These are phyloP conservation scores for Sphaerostilbella broomeana DNA, from an alignment of 2,329 filamentous ascomycete species.

Conservation along the genomic window DNA sequence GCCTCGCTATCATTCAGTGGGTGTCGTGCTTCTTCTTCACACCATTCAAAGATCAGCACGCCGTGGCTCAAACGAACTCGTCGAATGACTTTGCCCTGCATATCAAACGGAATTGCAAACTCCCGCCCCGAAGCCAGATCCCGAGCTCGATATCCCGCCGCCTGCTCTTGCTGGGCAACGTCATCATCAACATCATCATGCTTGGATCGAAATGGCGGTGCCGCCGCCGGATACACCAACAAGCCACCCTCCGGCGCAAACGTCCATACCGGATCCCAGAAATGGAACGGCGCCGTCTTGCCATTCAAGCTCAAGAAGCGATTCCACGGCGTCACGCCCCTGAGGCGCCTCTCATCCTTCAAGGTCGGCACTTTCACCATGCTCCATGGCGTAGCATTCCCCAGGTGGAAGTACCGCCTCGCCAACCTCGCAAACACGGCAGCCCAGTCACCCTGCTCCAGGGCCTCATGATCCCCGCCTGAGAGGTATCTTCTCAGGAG, in stretches of 20 bases:
- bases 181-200: too few species aligned
- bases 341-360: conserved; percentile 18
- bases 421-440: conserved; percentile 43
- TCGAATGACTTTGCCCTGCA: conserved; percentile 43
- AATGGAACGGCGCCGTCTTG: conserved; percentile 36
- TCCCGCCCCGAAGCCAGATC: conserved; percentile 42
- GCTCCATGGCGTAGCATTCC: conserved; percentile 38
- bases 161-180: neutral
- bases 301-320: conserved; percentile 37
- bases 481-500: conserved; percentile 20
- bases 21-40: conserved; percentile 44
- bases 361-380: conserved; percentile 16
- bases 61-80: conserved; percentile 46
- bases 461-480: conserved; percentile 5
- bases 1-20: conserved; percentile 44
- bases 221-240: conserved; percentile 43
- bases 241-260: conserved; percentile 47
- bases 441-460: conserved; percentile 31
- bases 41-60: conserved; percentile 60
- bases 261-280: conserved; percentile 46
- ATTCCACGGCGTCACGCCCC: conserved; percentile 39
- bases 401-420: conserved; percentile 48
- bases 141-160: conserved; percentile 35
- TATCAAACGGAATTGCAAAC: conserved; percentile 46
- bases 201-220: too few species aligned